Base-by-base conservation (phyloP, 2,329 filamentous ascomycete genomes). In the Huntiella abstrusa region DNA sequence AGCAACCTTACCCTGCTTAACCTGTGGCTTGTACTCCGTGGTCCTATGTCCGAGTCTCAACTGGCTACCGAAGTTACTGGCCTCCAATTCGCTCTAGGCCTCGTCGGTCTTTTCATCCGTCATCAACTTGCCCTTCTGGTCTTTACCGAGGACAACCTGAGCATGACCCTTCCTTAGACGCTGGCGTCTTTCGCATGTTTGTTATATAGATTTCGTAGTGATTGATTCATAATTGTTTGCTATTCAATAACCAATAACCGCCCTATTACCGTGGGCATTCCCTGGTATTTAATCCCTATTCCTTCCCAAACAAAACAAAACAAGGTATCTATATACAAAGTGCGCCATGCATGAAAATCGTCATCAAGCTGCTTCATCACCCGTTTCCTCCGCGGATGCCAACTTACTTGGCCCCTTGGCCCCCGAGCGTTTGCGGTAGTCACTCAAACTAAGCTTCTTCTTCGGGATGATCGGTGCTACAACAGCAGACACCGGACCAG, bases 1-100 rank as follows among this genome's bases (percentile, higher is more conserved):
- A 85, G 77, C 53, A 98, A 98, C 61, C 71, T 98, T 52, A 98
- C 91, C 6, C 73, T 98, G 41, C 69, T 98, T 53, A 98, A 98
- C 59, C 70, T 98, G 47, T 98, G 88, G 88, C 68, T 98, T 51
- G 83, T 96, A 44, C 93, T 86, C 83, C 80, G 87, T 59, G 91
- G 91, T 0, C 87, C 91, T 2, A 73, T 93, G 69, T 74, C 83
- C 51, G 91, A 98, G 60, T 83, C 94, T 62, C 71, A 75, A 40
- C 68, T 98, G 46, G 83, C 85, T 19, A 66, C 76, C 57, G 84
- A 91, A 59, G 70, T 98, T 51, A 72, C 91, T 40, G 64, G 64
- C n/a, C 71, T 95, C 62, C 91, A 98, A 67, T 66, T 75, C 12
- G 61, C 70, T 4, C 73, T 82, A 51, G 91, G 91, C 5, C 60